Evolutionary conservation across 495 filamentous ascomycete genomes (phyloP).

Genomic region (Lasiosphaeria miniovina): DNA sequence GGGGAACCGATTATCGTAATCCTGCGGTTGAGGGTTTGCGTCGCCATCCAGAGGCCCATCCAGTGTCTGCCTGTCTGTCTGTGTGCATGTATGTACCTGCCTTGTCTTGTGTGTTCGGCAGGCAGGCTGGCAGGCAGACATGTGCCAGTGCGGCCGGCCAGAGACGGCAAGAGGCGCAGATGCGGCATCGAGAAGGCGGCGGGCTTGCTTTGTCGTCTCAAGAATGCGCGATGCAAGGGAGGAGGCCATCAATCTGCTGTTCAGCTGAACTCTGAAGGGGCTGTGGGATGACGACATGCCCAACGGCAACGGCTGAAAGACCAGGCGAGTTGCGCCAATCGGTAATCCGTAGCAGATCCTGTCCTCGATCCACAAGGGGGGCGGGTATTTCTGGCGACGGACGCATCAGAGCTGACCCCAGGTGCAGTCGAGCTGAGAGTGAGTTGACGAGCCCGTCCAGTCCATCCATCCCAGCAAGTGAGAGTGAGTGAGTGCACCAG

Average conservation of each 20-base stretch:
- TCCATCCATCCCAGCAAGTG: no score
- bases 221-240: not conserved
- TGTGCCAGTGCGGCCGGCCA: not conserved
- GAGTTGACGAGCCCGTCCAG: no score
- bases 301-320: slow-evolving; percentile 16
- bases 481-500: no score
- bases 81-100: no score
- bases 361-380: not conserved
- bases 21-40: not conserved
- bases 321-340: slow-evolving; percentile 10
- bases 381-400: slow-evolving; percentile 4
- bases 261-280: not conserved
- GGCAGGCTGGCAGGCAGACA: not conserved
- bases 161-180: not conserved
- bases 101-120: no score
- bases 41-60: no score
- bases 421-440: not conserved
- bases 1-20: slow-evolving; percentile 12
- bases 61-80: no score
- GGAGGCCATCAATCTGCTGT: not conserved
- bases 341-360: slow-evolving; percentile 11
- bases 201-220: not conserved
- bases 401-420: not conserved
- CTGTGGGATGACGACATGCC: slow-evolving; percentile 14
- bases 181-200: slow-evolving; percentile 3